phyloP scores from a whole-genome alignment of 1,139 yeast species.

The Candida mesenterica region DNA sequence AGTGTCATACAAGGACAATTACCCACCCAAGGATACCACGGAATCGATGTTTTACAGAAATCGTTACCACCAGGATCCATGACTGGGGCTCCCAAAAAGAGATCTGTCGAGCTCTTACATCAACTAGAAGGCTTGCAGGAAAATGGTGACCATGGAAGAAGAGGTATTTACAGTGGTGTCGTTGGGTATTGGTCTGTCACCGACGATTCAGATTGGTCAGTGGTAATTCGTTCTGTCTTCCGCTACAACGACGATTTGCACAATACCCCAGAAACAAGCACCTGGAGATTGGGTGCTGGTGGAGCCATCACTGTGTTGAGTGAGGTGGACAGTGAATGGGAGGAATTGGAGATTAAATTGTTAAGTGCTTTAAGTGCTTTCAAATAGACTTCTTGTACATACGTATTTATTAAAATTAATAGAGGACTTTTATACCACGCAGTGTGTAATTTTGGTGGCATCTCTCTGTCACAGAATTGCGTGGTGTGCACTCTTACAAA shows the following conservation, averaged over 20 bases:
- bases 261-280: constrained; percentile 25
- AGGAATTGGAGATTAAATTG: constrained; percentile 82
- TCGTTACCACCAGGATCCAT: constrained; percentile 97
- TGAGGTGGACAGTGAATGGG: constrained; percentile 81
- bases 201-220: constrained; percentile 94
- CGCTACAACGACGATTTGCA: constrained; percentile 54
- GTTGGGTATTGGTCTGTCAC: constrained; percentile 93
- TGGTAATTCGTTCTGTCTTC: constrained; percentile 81
- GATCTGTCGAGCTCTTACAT: constrained; percentile 83
- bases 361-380: constrained; percentile 76
- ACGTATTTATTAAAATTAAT: constrained; percentile 1
- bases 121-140: constrained; percentile 40
- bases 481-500: no score
- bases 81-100: constrained; percentile 98
- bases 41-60: constrained; percentile 73
- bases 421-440: not conserved
- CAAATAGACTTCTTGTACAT: constrained; percentile 8
- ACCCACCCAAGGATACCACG: constrained; percentile 45
- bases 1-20: constrained; percentile 78
- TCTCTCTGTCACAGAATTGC: no score
- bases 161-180: constrained; percentile 94
- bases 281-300: constrained; percentile 96
- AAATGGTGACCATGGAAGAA: constrained; percentile 47
- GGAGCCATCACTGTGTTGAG: constrained; percentile 96
- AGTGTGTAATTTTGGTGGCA: no score